phyloP scores from a whole-genome alignment of 2,329 filamentous ascomycete genomes.

The Cytospora piceae region DNA sequence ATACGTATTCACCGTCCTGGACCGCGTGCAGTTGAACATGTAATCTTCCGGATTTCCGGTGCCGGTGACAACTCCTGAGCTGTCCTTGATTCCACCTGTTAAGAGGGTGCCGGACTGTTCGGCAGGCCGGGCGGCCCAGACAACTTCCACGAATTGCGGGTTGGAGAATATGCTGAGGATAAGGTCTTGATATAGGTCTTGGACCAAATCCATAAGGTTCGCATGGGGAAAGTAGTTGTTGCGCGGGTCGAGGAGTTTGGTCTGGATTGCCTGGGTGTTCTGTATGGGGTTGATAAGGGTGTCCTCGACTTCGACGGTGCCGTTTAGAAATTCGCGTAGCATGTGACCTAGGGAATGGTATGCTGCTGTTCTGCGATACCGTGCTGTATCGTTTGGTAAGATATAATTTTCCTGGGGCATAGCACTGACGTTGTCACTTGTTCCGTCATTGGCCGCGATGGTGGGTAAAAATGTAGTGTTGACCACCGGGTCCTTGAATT shows the following conservation, averaged over 20 bases:
- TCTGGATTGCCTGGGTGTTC: slow-evolving; percentile 45
- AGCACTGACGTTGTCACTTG: slow-evolving; percentile 42
- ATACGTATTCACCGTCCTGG: slow-evolving; percentile 41
- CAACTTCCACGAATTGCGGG: slow-evolving; percentile 27
- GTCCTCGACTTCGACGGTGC: slow-evolving; percentile 37
- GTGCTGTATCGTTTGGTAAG: slow-evolving; percentile 35
- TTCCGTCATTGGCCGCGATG: slow-evolving; percentile 41
- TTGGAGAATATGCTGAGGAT: slow-evolving; percentile 31
- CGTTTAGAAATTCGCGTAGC: slow-evolving; percentile 41
- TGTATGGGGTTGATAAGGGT: slow-evolving; percentile 36
- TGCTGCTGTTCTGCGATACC: slow-evolving; percentile 40
- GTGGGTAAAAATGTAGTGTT: slow-evolving; percentile 40
- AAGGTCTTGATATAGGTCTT: slow-evolving; percentile 40
- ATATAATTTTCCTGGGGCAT: slow-evolving; percentile 40
- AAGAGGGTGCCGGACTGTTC: slow-evolving; percentile 35
- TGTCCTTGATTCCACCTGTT: slow-evolving; percentile 22
- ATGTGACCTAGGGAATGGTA: slow-evolving; percentile 43
- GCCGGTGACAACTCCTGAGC: slow-evolving; percentile 1
- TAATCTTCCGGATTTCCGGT: slow-evolving; percentile 21
- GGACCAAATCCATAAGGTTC: slow-evolving; percentile 37
- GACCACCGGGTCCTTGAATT: slow-evolving; percentile 39
- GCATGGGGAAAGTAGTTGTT: slow-evolving; percentile 40
- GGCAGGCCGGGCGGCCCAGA: slow-evolving; percentile 38
- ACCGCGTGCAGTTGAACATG: slow-evolving; percentile 40
- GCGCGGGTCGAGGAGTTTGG: slow-evolving; percentile 44